These are phyloP conservation scores for Iberis pinnata DNA, from an alignment of 345 rosid genomes.

Conservation along the genomic window DNA sequence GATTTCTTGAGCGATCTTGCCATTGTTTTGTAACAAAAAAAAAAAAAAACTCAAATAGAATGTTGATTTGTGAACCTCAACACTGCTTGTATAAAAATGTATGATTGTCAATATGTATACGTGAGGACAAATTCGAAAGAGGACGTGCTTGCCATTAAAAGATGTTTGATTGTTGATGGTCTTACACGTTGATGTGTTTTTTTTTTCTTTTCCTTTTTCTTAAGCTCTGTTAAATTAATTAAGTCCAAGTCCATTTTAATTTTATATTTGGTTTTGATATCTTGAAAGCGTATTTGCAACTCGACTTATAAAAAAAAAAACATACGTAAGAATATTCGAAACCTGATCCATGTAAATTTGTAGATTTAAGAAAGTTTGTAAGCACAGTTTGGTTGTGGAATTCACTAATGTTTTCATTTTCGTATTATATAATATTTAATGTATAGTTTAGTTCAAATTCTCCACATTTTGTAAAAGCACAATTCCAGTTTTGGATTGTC, in stretches of 20 bases:
- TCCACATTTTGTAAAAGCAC: too few species aligned
- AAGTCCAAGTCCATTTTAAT: conserved; percentile 8
- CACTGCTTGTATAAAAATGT: too few species aligned
- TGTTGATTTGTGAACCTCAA: too few species aligned
- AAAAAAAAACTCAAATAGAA: conserved; percentile 1
- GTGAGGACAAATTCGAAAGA: not conserved
- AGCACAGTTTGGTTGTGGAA: too few species aligned
- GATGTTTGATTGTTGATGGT: conserved; percentile 27
- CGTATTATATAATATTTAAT: too few species aligned
- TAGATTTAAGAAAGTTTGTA: too few species aligned
- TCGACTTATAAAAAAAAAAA: not conserved
- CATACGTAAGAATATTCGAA: not conserved
- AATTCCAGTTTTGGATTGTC: too few species aligned
- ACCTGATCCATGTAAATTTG: not conserved
- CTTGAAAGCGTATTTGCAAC: not conserved
- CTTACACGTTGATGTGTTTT: conserved; percentile 18
- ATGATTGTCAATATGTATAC: too few species aligned
- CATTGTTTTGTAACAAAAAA: conserved; percentile 18
- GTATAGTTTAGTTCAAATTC: too few species aligned
- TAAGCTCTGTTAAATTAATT: not conserved
- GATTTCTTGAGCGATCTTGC: conserved; percentile 34
- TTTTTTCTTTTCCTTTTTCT: too few species aligned
- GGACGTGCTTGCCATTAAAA: conserved; percentile 31
- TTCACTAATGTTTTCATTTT: too few species aligned
- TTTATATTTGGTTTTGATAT: not conserved